Percentiles rank a stretch among this genome's conserved stretches.
These are phyloP conservation scores for Pseudonitzschia multiseries DNA, from an alignment of 108 stramenopile species.

Conservation along the genomic window DNA sequence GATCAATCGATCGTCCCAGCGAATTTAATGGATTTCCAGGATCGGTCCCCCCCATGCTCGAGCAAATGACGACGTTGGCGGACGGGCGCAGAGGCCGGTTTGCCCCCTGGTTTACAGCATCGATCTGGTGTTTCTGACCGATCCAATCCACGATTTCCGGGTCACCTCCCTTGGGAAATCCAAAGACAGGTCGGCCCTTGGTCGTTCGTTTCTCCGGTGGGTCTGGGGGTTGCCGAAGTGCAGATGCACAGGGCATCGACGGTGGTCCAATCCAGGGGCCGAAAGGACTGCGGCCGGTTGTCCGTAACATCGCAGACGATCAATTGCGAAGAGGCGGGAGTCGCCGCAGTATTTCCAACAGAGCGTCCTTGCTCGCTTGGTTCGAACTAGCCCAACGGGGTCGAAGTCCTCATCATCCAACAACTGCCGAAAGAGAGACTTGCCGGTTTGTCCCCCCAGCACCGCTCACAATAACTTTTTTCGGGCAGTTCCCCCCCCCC, in stretches of 20 bases:
- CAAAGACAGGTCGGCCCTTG: slow-evolving; percentile 57
- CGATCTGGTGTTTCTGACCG: slow-evolving; percentile 87
- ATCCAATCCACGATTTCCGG: slow-evolving; percentile 82
- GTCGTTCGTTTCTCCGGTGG: slow-evolving; percentile 60
- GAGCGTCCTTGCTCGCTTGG: slow-evolving; percentile 44
- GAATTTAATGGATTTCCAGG: slow-evolving; percentile 81
- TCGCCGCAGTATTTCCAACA: slow-evolving; percentile 25
- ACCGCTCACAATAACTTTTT: slow-evolving; percentile 55
- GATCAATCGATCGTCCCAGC: slow-evolving; percentile 65
- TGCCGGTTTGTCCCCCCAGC: slow-evolving; percentile 77
- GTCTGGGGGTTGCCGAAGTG: slow-evolving; percentile 78
- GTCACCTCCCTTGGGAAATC: slow-evolving; percentile 54
- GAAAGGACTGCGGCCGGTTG: not conserved
- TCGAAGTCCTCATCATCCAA: slow-evolving; percentile 37
- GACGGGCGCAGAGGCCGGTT: slow-evolving; percentile 56
- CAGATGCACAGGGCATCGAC: slow-evolving; percentile 74
- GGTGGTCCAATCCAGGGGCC: slow-evolving; percentile 35
- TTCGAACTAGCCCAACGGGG: slow-evolving; percentile 55
- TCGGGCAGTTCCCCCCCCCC: too few relatives aligned
- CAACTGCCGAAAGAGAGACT: slow-evolving; percentile 60
- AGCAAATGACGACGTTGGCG: slow-evolving; percentile 68
- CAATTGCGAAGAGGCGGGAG: slow-evolving; percentile 25
- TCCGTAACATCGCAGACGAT: slow-evolving; percentile 63
- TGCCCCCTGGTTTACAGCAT: slow-evolving; percentile 64
- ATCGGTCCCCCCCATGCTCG: slow-evolving; percentile 88